Evolutionary conservation across 2,329 filamentous ascomycete species (phyloP).

Genomic region (Arthrobotrys entomopaga): DNA sequence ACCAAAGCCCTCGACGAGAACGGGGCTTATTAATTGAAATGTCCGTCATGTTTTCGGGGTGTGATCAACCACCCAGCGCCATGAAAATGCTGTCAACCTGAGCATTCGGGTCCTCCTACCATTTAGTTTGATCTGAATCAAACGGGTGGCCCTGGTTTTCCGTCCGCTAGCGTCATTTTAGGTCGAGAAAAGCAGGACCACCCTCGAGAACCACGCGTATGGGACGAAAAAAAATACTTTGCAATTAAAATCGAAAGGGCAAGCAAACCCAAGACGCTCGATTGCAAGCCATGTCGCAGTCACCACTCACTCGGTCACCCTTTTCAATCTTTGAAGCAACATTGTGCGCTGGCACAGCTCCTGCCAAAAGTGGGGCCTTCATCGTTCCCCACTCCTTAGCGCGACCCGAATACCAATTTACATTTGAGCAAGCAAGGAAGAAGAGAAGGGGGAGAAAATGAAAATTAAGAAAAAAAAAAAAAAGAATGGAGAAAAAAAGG

Average conservation of each 20-base stretch:
- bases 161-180: conserved; percentile 54
- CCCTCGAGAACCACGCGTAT: conserved; percentile 20
- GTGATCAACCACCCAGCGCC: conserved; percentile 27
- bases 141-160: conserved; percentile 51
- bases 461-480: too few relatives aligned
- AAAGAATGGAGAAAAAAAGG: neutral
- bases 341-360: conserved; percentile 34
- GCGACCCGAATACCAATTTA: conserved; percentile 24
- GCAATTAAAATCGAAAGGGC: neutral
- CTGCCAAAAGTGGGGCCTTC: conserved; percentile 25
- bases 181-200: conserved; percentile 3
- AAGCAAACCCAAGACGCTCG: neutral
- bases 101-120: conserved; percentile 21
- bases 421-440: neutral
- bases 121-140: conserved; percentile 42
- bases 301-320: conserved; percentile 13
- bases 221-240: conserved; percentile 15
- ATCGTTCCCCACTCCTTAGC: conserved; percentile 28
- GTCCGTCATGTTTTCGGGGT: conserved; percentile 31
- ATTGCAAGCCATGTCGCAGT: conserved; percentile 6
- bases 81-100: conserved; percentile 34
- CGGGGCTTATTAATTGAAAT: conserved; percentile 46
- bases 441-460: too few relatives aligned
- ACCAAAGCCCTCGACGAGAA: conserved; percentile 26
- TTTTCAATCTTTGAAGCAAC: too few relatives aligned